Percentiles rank a stretch among this genome's conserved stretches.
phyloP scores from a whole-genome alignment of 2,329 filamentous ascomycete species.

The Aspergillus tanneri region DNA sequence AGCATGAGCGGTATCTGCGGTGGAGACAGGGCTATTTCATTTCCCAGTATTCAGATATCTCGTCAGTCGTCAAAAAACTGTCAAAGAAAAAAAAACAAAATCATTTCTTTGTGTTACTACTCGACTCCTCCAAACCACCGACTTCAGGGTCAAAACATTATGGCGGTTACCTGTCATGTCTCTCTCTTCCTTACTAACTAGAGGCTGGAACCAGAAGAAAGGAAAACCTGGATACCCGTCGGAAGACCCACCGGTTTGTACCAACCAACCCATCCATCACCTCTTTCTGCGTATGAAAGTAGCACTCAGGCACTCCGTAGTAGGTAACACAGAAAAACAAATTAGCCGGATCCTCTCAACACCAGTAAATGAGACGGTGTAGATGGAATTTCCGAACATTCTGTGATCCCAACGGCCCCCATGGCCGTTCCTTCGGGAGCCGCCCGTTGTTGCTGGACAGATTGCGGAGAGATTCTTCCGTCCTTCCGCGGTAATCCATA shows the following conservation, averaged over 20 bases:
- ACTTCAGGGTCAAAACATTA: too few species aligned
- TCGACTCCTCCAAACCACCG: too few species aligned
- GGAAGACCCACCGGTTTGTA: conserved; percentile 10
- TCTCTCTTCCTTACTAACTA: too few species aligned
- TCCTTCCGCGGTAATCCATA: conserved; percentile 6
- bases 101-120: background rate
- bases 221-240: conserved; percentile 9
- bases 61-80: background rate
- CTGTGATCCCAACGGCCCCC: background rate
- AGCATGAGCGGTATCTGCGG: conserved; percentile 19
- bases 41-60: background rate
- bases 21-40: conserved; percentile 15
- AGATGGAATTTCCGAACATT: background rate
- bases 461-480: conserved; percentile 4
- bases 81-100: too few species aligned
- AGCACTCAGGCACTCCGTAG: background rate
- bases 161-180: too few species aligned
- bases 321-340: background rate
- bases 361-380: background rate
- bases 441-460: background rate
- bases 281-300: background rate
- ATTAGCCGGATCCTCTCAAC: background rate
- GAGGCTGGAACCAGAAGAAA: conserved; percentile 8
- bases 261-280: background rate
- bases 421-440: conserved; percentile 3